These are phyloP conservation scores for Blumeriella jaapii DNA, from an alignment of 2,329 filamentous ascomycete genomes.

Conservation along the genomic window DNA sequence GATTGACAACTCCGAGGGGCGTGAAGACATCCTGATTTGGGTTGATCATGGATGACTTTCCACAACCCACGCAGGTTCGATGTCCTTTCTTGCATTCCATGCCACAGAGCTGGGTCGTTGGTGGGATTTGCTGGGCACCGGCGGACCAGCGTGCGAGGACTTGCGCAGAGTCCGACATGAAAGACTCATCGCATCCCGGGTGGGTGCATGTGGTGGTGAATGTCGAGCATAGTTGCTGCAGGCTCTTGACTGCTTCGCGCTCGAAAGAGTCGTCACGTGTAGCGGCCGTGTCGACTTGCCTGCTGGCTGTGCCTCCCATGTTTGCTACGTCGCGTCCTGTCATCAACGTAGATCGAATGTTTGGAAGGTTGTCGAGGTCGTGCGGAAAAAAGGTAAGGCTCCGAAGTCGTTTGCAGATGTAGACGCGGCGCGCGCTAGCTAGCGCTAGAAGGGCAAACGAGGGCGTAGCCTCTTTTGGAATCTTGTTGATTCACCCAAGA, in stretches of 20 bases:
- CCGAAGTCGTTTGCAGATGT: too few relatives aligned
- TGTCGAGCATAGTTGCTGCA: constrained; percentile 3
- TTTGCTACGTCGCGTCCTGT: background rate
- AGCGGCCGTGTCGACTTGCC: background rate
- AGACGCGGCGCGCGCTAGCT: too few relatives aligned
- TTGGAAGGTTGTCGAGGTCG: too few relatives aligned
- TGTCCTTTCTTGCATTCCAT: constrained; percentile 6
- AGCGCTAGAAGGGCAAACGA: too few relatives aligned
- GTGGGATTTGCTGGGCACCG: constrained; percentile 12
- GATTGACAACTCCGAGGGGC: constrained; percentile 14
- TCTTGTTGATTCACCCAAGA: too few relatives aligned
- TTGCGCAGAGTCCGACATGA: constrained; percentile 1
- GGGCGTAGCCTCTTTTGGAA: too few relatives aligned
- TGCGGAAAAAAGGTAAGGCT: too few relatives aligned
- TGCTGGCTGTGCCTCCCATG: background rate
- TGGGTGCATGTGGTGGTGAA: constrained; percentile 5
- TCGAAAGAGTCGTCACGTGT: background rate
- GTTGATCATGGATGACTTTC: constrained; percentile 5
- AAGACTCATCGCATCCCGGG: constrained; percentile 1
- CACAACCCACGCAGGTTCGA: constrained; percentile 15
- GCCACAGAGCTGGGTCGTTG: constrained; percentile 9
- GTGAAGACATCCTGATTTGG: constrained; percentile 11
- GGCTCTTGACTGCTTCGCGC: background rate
- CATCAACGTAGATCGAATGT: background rate
- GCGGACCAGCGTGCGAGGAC: constrained; percentile 12